These are phyloP conservation scores for Pythium myriotylum DNA, from an alignment of 352 stramenopile species.

Conservation along the genomic window DNA sequence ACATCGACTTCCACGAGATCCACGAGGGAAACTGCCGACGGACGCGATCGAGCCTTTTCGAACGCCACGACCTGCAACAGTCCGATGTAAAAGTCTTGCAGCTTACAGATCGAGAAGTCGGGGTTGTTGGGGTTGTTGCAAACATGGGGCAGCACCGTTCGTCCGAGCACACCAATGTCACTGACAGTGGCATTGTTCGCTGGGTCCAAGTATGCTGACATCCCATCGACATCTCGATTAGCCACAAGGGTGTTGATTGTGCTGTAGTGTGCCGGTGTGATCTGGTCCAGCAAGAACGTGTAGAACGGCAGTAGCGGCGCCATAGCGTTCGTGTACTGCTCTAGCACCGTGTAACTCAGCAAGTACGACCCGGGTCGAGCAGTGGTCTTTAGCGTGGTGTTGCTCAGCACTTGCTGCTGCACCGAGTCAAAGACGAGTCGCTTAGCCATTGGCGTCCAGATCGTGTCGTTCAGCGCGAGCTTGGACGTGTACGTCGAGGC, in stretches of 20 bases:
- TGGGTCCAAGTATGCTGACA: constrained; percentile 14
- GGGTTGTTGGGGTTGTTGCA: constrained; percentile 23
- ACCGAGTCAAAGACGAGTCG: constrained; percentile 12
- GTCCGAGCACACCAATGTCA: constrained; percentile 15
- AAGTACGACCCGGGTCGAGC: background rate
- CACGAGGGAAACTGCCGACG: constrained; percentile 5
- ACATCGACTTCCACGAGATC: constrained; percentile 26
- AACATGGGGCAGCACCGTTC: constrained; percentile 5
- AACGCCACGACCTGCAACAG: constrained; percentile 13
- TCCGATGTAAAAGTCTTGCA: constrained; percentile 22
- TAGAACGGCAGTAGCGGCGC: constrained; percentile 16
- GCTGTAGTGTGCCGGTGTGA: constrained; percentile 18
- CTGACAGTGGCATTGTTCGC: constrained; percentile 10
- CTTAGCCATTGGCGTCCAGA: constrained; percentile 3
- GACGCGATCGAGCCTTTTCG: background rate
- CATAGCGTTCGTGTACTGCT: background rate
- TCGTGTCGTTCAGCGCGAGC: background rate
- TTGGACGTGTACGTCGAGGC: background rate
- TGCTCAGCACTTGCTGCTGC: background rate
- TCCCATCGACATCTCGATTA: constrained; percentile 14
- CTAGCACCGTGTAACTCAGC: background rate
- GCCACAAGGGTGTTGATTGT: constrained; percentile 18
- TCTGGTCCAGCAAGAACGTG: constrained; percentile 23
- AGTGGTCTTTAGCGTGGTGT: background rate
- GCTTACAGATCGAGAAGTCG: constrained; percentile 23